Evolutionary conservation across 1,284 basidiomycete genomes (phyloP).

Genomic region (Papiliotrema nemorosa): DNA sequence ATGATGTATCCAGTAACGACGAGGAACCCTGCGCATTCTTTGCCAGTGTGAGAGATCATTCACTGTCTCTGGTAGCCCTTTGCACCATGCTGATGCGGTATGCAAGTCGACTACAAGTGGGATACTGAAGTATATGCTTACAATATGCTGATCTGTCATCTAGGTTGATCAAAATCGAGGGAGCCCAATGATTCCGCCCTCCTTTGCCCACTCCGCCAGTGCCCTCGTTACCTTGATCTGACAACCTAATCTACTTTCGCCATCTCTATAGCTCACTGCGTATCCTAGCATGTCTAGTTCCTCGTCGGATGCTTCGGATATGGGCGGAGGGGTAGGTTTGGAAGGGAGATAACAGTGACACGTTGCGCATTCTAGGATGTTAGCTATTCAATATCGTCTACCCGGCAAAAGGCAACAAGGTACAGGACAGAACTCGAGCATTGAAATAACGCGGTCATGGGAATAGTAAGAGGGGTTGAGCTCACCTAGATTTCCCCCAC

Average conservation of each 20-base stretch:
- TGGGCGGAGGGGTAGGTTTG: slow-evolving; percentile 20
- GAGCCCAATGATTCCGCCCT: slow-evolving; percentile 39
- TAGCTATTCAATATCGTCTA: neutral
- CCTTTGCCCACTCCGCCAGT: slow-evolving; percentile 37
- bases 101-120: too few species aligned
- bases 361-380: slow-evolving; percentile 46
- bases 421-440: neutral
- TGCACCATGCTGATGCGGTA: too few species aligned
- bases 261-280: slow-evolving; percentile 38
- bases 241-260: slow-evolving; percentile 45
- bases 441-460: neutral
- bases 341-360: slow-evolving; percentile 45
- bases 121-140: too few species aligned
- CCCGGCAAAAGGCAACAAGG: neutral
- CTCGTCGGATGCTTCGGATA: slow-evolving; percentile 36
- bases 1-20: too few species aligned
- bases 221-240: slow-evolving; percentile 43
- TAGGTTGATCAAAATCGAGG: slow-evolving; percentile 31
- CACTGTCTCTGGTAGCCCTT: too few species aligned
- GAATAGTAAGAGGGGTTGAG: too few species aligned
- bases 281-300: slow-evolving; percentile 50
- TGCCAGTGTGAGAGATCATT: too few species aligned
- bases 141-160: too few species aligned
- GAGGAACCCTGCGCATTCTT: too few species aligned
- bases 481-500: slow-evolving; percentile 48